Evolutionary conservation across 2,329 filamentous ascomycete species (phyloP), one percentile per base, ranked within the genome.

Genomic region (Epichloe glyceriae): DNA sequence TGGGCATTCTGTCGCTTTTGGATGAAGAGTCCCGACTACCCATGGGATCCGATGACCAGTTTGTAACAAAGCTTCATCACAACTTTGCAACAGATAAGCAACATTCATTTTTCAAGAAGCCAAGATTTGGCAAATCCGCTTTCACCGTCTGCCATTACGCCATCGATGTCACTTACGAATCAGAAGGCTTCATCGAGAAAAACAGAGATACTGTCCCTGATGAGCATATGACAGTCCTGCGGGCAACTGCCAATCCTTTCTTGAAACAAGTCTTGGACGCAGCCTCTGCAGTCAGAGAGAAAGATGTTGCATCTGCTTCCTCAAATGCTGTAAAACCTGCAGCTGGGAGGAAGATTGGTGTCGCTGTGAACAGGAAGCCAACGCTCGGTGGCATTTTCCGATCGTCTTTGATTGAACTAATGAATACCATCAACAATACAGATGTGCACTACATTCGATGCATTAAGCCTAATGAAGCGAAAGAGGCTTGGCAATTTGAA

Each of bases 61-160:
- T 98, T 58, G 91, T 96, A 33, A 95, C 81, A 48, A 98, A 98
- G 70, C 75, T 98, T 45, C 90, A 98, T 67, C 85, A 94, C 67
- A 93, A 97, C 69, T 98, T 90, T 63, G 83, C 85, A 10, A 78
- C 76, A 14, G 86, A 93, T 65, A 97, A 97, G 74, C 86, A 93
- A 74, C 86, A 93, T 67, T 87, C 88, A 63, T 97, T 96, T 67
- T 98, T 94, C 79, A 97, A 96, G 75, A 98, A 97, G 72, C 93
- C 93, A 6, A 81, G 93, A 52, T 98, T 98, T 61, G 93, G 93
- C 59, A 97, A 97, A 70, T 95, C 90, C 14, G 79, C 93, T 1
- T 98, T 98, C 71, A 97, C 93, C 7, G 90, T 98, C 55, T 97
- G 91, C 68, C 94, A 98, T 70, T 98, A 98, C 70, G 93, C 93